phyloP scores from a whole-genome alignment of 805 yeast species.

The Yarrowia sp. region DNA sequence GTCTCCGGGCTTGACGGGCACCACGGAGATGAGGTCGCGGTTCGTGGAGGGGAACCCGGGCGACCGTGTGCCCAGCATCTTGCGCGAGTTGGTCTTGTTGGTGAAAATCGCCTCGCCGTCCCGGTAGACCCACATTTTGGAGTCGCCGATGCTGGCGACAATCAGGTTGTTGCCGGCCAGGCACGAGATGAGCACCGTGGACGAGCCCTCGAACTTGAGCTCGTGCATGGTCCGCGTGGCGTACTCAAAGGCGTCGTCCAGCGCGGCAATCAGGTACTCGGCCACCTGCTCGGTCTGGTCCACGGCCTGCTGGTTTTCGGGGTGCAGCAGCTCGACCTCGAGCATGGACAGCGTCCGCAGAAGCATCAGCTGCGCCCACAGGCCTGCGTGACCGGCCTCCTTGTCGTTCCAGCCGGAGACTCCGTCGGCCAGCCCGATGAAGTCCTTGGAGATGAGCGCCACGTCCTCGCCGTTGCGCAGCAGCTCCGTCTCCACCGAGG shows the following conservation, averaged over 20 bases:
- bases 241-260: conserved; percentile 41
- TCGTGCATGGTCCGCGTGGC: conserved; percentile 39
- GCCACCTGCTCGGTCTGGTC: conserved; percentile 31
- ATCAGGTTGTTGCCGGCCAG: conserved; percentile 40
- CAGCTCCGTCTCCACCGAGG: conserved; percentile 30
- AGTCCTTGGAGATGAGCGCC: conserved; percentile 37
- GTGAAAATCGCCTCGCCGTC: conserved; percentile 41
- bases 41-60: conserved; percentile 38
- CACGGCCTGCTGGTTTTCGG: conserved; percentile 36
- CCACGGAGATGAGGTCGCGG: conserved; percentile 15
- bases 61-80: conserved; percentile 41
- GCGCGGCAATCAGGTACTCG: conserved; percentile 39
- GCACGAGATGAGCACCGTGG: conserved; percentile 41
- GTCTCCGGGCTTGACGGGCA: conserved; percentile 41
- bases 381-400: conserved; percentile 40
- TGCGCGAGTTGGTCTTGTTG: conserved; percentile 39
- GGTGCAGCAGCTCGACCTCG: conserved; percentile 37
- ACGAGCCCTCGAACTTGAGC: conserved; percentile 40
- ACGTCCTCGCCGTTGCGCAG: conserved; percentile 40
- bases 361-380: conserved; percentile 41
- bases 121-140: conserved; percentile 40
- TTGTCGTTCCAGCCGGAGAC: conserved; percentile 41
- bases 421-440: conserved; percentile 41
- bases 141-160: conserved; percentile 41
- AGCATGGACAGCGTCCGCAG: conserved; percentile 40